These are phyloP conservation scores for Danielia oregonensis DNA, from an alignment of 805 yeast species.

Conservation along the genomic window DNA sequence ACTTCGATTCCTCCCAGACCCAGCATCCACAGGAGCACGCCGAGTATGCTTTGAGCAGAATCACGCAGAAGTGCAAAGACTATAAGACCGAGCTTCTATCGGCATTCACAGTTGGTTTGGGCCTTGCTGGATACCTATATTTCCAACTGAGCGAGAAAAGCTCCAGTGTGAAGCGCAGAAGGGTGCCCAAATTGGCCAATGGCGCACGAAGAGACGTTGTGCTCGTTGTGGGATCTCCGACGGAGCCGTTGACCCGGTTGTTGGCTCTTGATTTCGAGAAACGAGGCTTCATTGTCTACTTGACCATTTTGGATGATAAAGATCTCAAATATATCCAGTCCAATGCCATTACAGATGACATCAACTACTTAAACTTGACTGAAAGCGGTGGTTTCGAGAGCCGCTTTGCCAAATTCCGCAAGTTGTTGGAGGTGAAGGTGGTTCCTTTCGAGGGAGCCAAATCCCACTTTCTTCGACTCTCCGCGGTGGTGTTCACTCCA, in stretches of 20 bases:
- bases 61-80: neutral
- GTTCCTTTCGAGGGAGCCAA: constrained; percentile 56
- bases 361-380: constrained; percentile 59
- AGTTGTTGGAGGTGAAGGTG: constrained; percentile 49
- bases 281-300: constrained; percentile 77
- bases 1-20: neutral
- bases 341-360: constrained; percentile 62
- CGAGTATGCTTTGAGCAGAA: neutral
- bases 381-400: constrained; percentile 45
- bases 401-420: constrained; percentile 37
- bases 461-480: constrained; percentile 52
- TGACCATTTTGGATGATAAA: constrained; percentile 63
- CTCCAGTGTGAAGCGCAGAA: constrained; percentile 25
- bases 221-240: constrained; percentile 70
- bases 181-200: constrained; percentile 59
- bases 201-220: constrained; percentile 79
- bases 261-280: constrained; percentile 71
- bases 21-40: neutral
- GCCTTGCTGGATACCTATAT: constrained; percentile 7
- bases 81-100: constrained; percentile 6
- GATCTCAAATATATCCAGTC: constrained; percentile 49
- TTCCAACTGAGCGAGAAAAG: no score
- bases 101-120: constrained; percentile 8
- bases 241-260: constrained; percentile 66
- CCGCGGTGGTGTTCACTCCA: constrained; percentile 70